A percentile compares a stretch with the other conserved stretches of the same genome.
phyloP scores from a whole-genome alignment of 805 yeast genomes.

The Kodamaea neixiangensis region DNA sequence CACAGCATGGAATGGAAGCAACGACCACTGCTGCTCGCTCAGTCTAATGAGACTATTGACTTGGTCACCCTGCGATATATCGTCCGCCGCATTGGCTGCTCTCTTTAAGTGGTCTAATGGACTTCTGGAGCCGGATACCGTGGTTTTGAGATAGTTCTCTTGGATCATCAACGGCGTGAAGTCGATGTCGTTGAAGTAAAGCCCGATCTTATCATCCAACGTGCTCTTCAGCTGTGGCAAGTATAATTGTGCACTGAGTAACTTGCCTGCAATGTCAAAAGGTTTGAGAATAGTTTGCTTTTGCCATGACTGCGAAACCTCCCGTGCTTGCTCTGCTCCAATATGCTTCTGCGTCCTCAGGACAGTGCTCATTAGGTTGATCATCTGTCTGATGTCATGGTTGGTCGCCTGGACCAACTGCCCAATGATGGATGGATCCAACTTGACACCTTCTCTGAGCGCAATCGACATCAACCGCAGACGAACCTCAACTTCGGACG shows the following conservation, averaged over 20 bases:
- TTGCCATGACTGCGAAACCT: conserved; percentile 73
- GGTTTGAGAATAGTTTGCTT: conserved; percentile 90
- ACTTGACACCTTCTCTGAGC: conserved; percentile 73
- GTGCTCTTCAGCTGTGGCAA: conserved; percentile 52
- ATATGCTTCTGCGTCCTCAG: conserved; percentile 69
- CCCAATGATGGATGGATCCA: conserved; percentile 80
- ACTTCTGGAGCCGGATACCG: conserved; percentile 47
- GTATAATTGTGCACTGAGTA: conserved; percentile 61
- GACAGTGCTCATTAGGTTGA: conserved; percentile 83
- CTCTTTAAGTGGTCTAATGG: conserved; percentile 53
- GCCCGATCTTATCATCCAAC: conserved; percentile 78
- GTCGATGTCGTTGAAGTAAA: conserved; percentile 92
- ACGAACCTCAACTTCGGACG: conserved; percentile 77
- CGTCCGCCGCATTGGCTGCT: conserved; percentile 79
- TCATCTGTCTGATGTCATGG: conserved; percentile 92
- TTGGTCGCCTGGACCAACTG: conserved; percentile 81
- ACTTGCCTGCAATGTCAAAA: conserved; percentile 78
- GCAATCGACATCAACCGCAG: conserved; percentile 91
- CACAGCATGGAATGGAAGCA: conserved; percentile 88
- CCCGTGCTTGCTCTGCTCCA: conserved; percentile 61
- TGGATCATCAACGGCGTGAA: conserved; percentile 95
- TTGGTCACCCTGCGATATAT: conserved; percentile 81
- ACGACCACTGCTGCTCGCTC: conserved; percentile 91
- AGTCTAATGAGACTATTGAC: conserved; percentile 83
- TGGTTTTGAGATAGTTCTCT: conserved; percentile 79